These are phyloP conservation scores for Naganishia randhawae DNA, from an alignment of 768 basidiomycete genomes.

Conservation along the genomic window DNA sequence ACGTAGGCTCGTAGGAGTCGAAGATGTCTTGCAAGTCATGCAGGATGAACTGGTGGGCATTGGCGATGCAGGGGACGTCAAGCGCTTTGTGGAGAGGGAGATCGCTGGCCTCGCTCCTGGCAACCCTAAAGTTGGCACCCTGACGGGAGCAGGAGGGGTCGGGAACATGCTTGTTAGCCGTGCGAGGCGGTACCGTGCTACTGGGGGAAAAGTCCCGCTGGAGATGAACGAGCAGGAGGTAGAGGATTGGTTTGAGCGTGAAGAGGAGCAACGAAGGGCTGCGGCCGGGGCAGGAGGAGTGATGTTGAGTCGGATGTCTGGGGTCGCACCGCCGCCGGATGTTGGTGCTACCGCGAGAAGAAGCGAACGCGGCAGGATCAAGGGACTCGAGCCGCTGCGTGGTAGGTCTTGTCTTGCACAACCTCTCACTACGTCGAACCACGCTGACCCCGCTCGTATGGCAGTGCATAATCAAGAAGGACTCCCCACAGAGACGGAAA, in stretches of 20 bases:
- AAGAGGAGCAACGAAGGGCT: constrained; percentile 9
- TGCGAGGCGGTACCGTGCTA: constrained; percentile 10
- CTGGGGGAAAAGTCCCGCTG: constrained; percentile 7
- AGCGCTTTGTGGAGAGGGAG: constrained; percentile 9
- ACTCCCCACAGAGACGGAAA: background rate
- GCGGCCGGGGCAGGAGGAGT: background rate
- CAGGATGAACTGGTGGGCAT: background rate
- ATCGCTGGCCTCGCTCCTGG: background rate
- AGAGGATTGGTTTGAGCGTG: constrained; percentile 16
- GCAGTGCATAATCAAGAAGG: background rate
- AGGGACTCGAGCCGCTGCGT: constrained; percentile 3
- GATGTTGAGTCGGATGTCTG: constrained; percentile 20
- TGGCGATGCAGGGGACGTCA: constrained; percentile 6
- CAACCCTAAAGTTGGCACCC: background rate
- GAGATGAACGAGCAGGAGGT: constrained; percentile 20
- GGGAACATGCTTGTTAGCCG: background rate
- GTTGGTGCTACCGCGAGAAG: background rate
- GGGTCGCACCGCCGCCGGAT: background rate
- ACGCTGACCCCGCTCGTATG: background rate
- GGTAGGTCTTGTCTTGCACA: background rate
- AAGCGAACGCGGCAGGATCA: constrained; percentile 10
- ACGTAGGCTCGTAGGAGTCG: constrained; percentile 2
- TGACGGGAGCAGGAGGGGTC: background rate
- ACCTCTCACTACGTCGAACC: background rate
- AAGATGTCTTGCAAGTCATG: constrained; percentile 23